Percentiles rank a stretch among this genome's conserved stretches.
Conservation (phyloP, 2,329 filamentous ascomycete genomes). For the Aspergillus thermomutatus region DNA sequence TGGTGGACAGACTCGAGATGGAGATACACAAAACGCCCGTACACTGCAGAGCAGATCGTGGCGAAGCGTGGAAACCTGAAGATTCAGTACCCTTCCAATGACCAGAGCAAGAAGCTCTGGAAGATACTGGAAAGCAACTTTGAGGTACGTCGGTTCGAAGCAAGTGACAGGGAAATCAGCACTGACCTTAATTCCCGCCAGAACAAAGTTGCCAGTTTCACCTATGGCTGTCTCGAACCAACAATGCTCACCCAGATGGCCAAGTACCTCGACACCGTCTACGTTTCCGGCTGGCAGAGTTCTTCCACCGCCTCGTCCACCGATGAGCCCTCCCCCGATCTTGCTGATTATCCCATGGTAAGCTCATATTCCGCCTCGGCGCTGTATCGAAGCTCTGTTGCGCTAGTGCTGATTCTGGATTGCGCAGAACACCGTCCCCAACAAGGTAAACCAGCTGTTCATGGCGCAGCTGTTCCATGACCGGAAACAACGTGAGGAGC, state of each 20-base stretch:
- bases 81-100: conserved; percentile 88
- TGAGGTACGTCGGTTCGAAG: conserved; percentile 52
- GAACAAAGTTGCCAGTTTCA: conserved; percentile 84
- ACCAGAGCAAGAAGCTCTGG: conserved; percentile 92
- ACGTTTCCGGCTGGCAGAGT: conserved; percentile 98
- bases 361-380: conserved; percentile 24
- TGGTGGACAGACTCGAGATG: conserved; percentile 95
- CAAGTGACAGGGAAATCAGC: not conserved
- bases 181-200: conserved; percentile 36
- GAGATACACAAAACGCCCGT: conserved; percentile 87
- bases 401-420: conserved; percentile 10
- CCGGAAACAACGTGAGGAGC: conserved; percentile 96
- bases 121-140: conserved; percentile 81
- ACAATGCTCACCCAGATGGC: conserved; percentile 99
- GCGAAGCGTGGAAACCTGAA: conserved; percentile 88
- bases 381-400: not conserved
- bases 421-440: conserved; percentile 84
- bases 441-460: conserved; percentile 97
- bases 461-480: conserved; percentile 99
- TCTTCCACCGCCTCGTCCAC: conserved; percentile 93
- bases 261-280: conserved; percentile 96
- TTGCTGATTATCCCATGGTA: conserved; percentile 94
- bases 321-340: conserved; percentile 94
- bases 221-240: conserved; percentile 94
- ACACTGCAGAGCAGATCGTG: conserved; percentile 95